These are phyloP conservation scores for Marchantia polymorpha DNA, from an alignment of 225 moss, liverwort and hornwort species.

Conservation along the genomic window DNA sequence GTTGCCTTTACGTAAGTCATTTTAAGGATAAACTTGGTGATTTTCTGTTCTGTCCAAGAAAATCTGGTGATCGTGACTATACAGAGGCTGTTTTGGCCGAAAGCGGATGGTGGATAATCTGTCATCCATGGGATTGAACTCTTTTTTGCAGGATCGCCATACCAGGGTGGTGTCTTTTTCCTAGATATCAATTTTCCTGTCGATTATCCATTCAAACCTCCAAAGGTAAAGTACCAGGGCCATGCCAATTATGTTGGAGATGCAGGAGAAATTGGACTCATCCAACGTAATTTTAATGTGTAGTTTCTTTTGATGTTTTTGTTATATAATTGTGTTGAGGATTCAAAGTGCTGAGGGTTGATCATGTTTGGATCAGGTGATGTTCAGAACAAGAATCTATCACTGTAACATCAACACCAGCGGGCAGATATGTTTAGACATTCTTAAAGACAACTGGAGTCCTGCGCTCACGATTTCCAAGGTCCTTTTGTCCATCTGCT, in stretches of 20 bases:
- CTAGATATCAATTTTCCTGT: constrained; percentile 96
- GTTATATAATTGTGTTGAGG: not conserved
- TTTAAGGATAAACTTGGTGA: no score
- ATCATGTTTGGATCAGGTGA: constrained; percentile 53
- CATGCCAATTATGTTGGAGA: not conserved
- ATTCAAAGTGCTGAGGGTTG: not conserved
- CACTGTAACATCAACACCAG: constrained; percentile 99
- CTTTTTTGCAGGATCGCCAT: constrained; percentile 76
- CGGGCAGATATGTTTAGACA: constrained; percentile 96
- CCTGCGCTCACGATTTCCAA: constrained; percentile 98
- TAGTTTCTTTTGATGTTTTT: not conserved
- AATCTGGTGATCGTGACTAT: no score
- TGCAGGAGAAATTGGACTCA: not conserved
- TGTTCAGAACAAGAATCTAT: constrained; percentile 98
- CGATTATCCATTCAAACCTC: constrained; percentile 98
- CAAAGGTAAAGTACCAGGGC: constrained; percentile 52
- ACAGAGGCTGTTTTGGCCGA: no score
- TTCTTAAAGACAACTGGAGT: constrained; percentile 99
- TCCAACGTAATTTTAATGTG: not conserved
- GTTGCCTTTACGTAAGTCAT: no score
- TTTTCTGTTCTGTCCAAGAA: no score
- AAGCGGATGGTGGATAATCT: no score
- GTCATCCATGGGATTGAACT: not conserved
- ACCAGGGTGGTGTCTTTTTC: constrained; percentile 97
- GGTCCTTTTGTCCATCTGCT: constrained; percentile 95